Base-by-base conservation (phyloP, 1,284 basidiomycete genomes). In the Anthracocystis walkeri region DNA sequence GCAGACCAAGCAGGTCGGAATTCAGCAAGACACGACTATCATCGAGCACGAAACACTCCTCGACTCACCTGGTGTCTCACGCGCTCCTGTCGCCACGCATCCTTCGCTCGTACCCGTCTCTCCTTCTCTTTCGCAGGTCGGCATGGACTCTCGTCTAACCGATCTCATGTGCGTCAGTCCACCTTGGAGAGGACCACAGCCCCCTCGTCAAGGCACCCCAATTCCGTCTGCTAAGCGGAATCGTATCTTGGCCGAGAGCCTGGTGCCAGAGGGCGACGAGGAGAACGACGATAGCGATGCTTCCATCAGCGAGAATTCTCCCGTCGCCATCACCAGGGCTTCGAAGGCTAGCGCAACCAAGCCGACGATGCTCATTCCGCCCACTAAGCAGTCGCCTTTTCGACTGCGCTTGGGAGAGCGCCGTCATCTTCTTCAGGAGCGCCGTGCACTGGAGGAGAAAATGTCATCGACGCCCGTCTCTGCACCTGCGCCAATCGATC, bases 121-220 rank as follows among this genome's bases (percentile, higher is more conserved):
- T 3, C 73, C 73, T 12, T 64, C 73, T 2, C 58, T 75, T 7
- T 75, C 73, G 16, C 64, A 70, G 42, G 73, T 75, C 6, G 73
- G 73, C 14, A 75, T 75, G 73, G 73, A 75, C 50, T 75, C 73
- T 41, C 67, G 64, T 8, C 55, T 71, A 3, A 75, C 73, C 11
- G 73, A 71, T 31, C 73, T 75, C 48, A 71, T 75, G 67, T 63
- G 63, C 29, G 55, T 65, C 35, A 71, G 64, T 44, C 73, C 73
- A 2, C 73, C 73, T 2, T 75, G 73, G 73, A 53, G 57, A 23
- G 59, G 60, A 6, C 23, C 40, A 4, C 59, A 58, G 29, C 57
- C 60, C 0, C 57, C 63, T 11, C 59, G 72, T 12, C 58, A 65
- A 42, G 66, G 62, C 18, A 75, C 72, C 0, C 72, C 66, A 0